Evolutionary conservation across 2,329 filamentous ascomycete genomes (phyloP), one percentile per base, ranked within the genome.

Genomic region (Dactylellina sp.): DNA sequence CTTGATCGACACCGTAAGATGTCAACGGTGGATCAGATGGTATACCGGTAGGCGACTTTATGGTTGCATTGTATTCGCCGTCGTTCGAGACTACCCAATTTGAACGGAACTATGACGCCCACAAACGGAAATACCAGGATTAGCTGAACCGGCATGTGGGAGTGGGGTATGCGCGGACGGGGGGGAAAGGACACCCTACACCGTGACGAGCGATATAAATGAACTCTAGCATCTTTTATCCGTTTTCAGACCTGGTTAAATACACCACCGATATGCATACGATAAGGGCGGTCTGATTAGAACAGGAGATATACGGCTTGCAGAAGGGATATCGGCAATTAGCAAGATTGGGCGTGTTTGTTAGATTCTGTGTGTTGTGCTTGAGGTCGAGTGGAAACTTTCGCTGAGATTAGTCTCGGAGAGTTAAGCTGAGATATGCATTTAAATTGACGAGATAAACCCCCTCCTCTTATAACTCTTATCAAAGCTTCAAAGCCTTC

Each of bases 21-120:
- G 93, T 93, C 78, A 99, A 86, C 7, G 92, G 89, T 49, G 93
- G 93, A 80, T 99, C 95, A 24, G 91, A 90, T 2, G 93, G 86
- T 76, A 97, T 93, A 60, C 91, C 91, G 4, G 95, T 98, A 0
- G 95, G 94, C 39, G 91, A 92, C 44, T 86, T 88, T 76, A 95
- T 88, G 70, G 84, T 85, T 22, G 90, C 84, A 61, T 86, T 86
- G 83, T 98, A 98, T 77, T 85, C 85, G 60, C 95, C 94, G 39
- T 91, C 94, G 75, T 85, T 83, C 82, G 98, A 89, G 74, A 98
- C 91, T 46, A 88, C 87, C 92, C 93, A 98, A 80, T 91, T 93
- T 76, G 91, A 89, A 75, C 95, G 92, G 82, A 96, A 97, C 93
- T 96, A 65, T 59, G 42, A 50, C 75, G 75, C 37, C n/a, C n/a